Evolutionary conservation across 164 flowering plant genomes (phyloP).

Genomic region (Tetrastigma voinierianum): DNA sequence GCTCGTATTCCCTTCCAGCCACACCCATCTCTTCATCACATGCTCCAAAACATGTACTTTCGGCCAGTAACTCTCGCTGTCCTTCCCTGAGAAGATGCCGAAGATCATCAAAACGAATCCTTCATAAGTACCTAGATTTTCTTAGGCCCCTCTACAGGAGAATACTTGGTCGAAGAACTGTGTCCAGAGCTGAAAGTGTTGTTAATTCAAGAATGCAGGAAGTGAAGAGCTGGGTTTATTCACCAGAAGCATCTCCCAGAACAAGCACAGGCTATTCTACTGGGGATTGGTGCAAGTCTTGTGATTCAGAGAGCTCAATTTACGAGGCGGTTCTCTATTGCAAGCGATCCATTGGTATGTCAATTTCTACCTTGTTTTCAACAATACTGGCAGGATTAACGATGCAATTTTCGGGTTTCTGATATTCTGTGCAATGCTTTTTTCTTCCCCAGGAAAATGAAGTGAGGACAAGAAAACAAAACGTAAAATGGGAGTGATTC

Average conservation of each 20-base stretch:
- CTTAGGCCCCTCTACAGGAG: constrained; percentile 40
- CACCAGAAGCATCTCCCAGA: constrained; percentile 41
- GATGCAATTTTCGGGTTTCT: not conserved
- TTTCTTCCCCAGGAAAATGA: constrained; percentile 29
- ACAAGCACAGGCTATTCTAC: constrained; percentile 41
- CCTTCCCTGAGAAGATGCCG: constrained; percentile 40
- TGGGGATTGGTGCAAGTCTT: constrained; percentile 49
- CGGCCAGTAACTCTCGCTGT: constrained; percentile 9
- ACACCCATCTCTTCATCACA: constrained; percentile 15
- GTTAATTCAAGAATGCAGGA: constrained; percentile 10
- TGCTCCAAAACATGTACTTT: constrained; percentile 5
- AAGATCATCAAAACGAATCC: constrained; percentile 31
- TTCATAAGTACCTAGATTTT: constrained; percentile 44
- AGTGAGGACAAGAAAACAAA: not conserved
- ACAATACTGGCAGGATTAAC: no score
- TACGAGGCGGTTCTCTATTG: constrained; percentile 74
- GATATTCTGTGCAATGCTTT: not conserved
- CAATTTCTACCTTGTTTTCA: not conserved
- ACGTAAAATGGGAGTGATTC: not conserved
- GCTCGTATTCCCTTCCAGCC: constrained; percentile 14
- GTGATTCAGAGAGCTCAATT: constrained; percentile 70
- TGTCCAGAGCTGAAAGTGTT: constrained; percentile 15
- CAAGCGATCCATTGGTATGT: constrained; percentile 54
- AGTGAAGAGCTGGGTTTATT: constrained; percentile 23
- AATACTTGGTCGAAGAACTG: constrained; percentile 21